Evolutionary conservation across 2,329 filamentous ascomycete species (phyloP).

Genomic region (Fusarium compactum): DNA sequence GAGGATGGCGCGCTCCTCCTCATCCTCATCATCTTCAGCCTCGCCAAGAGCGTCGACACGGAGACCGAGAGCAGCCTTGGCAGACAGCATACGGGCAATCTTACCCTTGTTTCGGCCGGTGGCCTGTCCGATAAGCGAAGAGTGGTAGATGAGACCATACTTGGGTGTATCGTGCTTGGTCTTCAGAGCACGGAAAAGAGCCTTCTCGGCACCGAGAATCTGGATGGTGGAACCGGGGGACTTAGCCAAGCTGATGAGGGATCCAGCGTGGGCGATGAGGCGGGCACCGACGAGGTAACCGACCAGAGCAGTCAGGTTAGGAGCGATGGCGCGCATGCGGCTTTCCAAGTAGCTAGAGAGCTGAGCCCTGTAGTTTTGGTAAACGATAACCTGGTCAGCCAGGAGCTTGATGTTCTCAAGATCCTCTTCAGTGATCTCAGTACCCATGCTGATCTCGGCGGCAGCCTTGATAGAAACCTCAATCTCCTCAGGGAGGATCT

Average conservation of each 20-base stretch:
- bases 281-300: slow-evolving; percentile 94
- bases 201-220: slow-evolving; percentile 98
- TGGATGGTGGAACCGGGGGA: slow-evolving; percentile 95
- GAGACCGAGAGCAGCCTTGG: slow-evolving; percentile 92
- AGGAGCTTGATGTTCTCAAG: slow-evolving; percentile 91
- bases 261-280: slow-evolving; percentile 94
- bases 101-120: slow-evolving; percentile 99
- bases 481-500: slow-evolving; percentile 95
- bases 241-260: slow-evolving; percentile 94
- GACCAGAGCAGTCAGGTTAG: slow-evolving; percentile 92
- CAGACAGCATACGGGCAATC: slow-evolving; percentile 94
- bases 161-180: slow-evolving; percentile 99
- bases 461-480: slow-evolving; percentile 92
- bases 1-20: slow-evolving; percentile 88
- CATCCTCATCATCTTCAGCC: slow-evolving; percentile 76
- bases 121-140: slow-evolving; percentile 93
- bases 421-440: slow-evolving; percentile 93
- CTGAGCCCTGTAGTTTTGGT: slow-evolving; percentile 89
- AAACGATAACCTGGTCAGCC: slow-evolving; percentile 91
- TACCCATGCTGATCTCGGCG: slow-evolving; percentile 98
- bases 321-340: slow-evolving; percentile 96
- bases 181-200: slow-evolving; percentile 96
- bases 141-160: slow-evolving; percentile 95
- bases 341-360: slow-evolving; percentile 90
- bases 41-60: slow-evolving; percentile 82